Base-by-base conservation (phyloP, 129 eudicot genomes). In the Centrapalus pauciflorus region DNA sequence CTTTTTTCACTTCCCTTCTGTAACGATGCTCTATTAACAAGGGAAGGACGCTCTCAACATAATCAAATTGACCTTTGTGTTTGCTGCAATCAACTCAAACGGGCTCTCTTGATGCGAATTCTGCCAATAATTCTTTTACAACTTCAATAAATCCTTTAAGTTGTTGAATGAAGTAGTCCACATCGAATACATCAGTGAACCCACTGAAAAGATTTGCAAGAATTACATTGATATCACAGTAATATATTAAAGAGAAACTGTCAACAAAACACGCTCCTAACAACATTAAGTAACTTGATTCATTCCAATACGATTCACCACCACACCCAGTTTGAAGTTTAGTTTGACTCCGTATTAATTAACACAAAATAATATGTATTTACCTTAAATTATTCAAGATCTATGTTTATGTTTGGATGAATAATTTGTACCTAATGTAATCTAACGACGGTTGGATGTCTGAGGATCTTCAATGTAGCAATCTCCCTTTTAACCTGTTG, bases 231-330 rank as follows among this genome's bases (percentile, higher is more conserved):
- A 48, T 52, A 50, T 60, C 25, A 40, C 26, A 24, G 21, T 17
- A 6, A 35, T 67, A 12, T 55, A 29, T 62, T 40, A 19, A 30
- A 16, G n/a, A n/a, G 14, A 43, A n/a, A 13, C n/a, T 1, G 46
- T 19, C 49, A 41, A 41, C 6, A 41, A 41, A 43, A 43, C 9
- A 14, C 5, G 52, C 2, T 23, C 26, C 21, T n/a, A 55, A 55
- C 59, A 56, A 16, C 16, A 40, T 23, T 29, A 32, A 35, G 51
- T 80, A 89, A 96, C 99, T 93, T 10, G 99, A 85, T 66, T 93
- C 99, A 5, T 88, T 93, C 98, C 99, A 93, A 64, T 93, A 93
- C 32, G 99, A n/a, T n/a, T n/a, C n/a, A n/a, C n/a, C n/a, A n/a
- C n/a, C n/a, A n/a, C n/a, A n/a, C n/a, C n/a, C n/a, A n/a, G n/a